Base-by-base conservation (phyloP, 768 basidiomycete species). In the Boletus vermiculosoides region DNA sequence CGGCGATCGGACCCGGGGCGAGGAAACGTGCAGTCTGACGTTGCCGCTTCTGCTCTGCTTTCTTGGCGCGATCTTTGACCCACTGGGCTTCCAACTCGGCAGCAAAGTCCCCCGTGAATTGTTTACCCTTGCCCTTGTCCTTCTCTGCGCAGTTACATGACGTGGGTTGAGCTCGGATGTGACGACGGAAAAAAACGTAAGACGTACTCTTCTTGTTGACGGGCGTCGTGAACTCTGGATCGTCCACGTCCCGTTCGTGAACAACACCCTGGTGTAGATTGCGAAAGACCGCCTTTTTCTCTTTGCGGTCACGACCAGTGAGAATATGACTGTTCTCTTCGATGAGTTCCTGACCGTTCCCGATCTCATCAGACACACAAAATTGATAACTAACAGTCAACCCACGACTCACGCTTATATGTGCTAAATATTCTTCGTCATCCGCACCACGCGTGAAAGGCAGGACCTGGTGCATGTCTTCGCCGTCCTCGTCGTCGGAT, bases 61-160 rank as follows among this genome's bases (percentile, higher is more conserved):
- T 98, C 75, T 86, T 88, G 50, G 77, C 74, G 2, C 93, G 90
- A 66, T 98, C 95, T 46, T 81, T 80, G 45, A 84, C 82, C 93
- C 93, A 97, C 56, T 84, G 86, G 0, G 73, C 80, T 51, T 76
- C 78, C 9, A 97, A 77, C 7, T 85, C 79, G 2, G 74, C 63
- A 0, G 90, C 83, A 12, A 89, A 63, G 45, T 76, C 6, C 2
- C 44, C 49, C 30, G n/a, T 33, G 3, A 11, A 2, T 16, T 56
- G 37, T 31, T 59, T 63, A 0, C 25, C 51, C 31, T 70, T 66
- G 39, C 46, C 63, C 10, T 70, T 58, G 57, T 77, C 80, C 66
- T 65, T 75, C 76, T 59, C 18, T 31, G 54, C 3, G 33, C 9
- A 30, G 25, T 45, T 18, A 25, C 9, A 13, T 18, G 5, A 12